A percentile compares a stretch with the other conserved stretches of the same genome.
phyloP scores from a whole-genome alignment of 768 basidiomycete species.

The Hericium erinaceus region DNA sequence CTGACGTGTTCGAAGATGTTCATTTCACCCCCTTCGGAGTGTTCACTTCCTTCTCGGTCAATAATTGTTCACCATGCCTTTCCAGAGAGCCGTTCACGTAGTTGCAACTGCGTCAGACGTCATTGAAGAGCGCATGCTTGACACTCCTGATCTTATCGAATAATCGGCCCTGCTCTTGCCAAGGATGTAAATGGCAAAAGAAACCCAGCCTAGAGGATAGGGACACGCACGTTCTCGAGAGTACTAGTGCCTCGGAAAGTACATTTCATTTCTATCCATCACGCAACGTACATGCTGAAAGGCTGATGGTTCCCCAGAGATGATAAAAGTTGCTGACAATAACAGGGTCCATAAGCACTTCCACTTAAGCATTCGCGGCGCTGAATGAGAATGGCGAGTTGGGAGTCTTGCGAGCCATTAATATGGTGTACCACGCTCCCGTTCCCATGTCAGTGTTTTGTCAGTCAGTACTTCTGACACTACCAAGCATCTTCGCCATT shows the following conservation, averaged over 20 bases:
- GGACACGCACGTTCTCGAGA: background rate
- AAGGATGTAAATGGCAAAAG: too few relatives aligned
- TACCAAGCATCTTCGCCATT: background rate
- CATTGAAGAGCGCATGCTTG: background rate
- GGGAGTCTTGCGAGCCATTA: background rate
- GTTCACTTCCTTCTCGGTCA: too few relatives aligned
- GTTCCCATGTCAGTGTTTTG: background rate
- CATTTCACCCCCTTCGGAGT: too few relatives aligned
- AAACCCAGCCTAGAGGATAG: background rate
- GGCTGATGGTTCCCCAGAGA: background rate
- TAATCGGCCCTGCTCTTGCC: too few relatives aligned
- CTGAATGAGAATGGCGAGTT: background rate
- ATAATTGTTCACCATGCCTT: too few relatives aligned
- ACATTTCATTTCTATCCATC: background rate
- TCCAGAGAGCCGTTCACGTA: background rate
- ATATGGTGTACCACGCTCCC: conserved; percentile 1
- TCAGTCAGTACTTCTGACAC: background rate
- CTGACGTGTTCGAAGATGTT: too few relatives aligned
- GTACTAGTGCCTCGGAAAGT: background rate
- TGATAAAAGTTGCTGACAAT: background rate
- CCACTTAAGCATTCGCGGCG: background rate
- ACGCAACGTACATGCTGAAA: too few relatives aligned
- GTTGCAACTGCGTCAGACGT: background rate
- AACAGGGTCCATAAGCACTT: background rate
- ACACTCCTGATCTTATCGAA: background rate